Conservation (phyloP, 2,329 filamentous ascomycete genomes). For the Stagonosporopsis chrysanthemi region DNA sequence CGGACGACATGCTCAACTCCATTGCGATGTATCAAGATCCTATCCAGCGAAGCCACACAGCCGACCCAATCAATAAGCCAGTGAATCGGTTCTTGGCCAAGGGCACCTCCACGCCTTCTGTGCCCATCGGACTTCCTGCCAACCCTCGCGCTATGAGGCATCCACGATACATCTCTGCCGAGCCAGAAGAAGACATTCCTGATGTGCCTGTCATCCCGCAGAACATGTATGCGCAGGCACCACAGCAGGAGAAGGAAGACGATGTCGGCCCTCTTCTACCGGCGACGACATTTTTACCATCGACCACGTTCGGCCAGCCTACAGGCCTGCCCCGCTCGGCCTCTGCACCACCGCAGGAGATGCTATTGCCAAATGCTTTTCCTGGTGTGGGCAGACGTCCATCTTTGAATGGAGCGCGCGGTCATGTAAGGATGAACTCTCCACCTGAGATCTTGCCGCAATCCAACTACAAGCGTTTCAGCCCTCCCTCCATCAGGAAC, state of each 20-base stretch:
- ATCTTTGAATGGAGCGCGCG: constrained; percentile 46
- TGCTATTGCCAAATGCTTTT: constrained; percentile 35
- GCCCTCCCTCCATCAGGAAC: constrained; percentile 53
- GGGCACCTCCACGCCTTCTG: constrained; percentile 58
- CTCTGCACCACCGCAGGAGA: constrained; percentile 58
- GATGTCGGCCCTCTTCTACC: constrained; percentile 57
- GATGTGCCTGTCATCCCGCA: constrained; percentile 66
- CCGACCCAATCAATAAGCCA: constrained; percentile 61
- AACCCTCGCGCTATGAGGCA: constrained; percentile 92
- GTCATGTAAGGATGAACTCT: constrained; percentile 54
- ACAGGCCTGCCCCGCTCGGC: constrained; percentile 51
- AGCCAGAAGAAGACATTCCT: constrained; percentile 59
- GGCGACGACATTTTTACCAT: constrained; percentile 56
- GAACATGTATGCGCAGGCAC: constrained; percentile 29
- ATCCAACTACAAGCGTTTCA: constrained; percentile 49
- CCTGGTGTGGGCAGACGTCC: constrained; percentile 43
- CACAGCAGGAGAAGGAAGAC: constrained; percentile 46
- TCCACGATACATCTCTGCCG: constrained; percentile 70
- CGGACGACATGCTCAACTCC: constrained; percentile 52
- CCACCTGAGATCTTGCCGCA: constrained; percentile 47
- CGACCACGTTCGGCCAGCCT: constrained; percentile 56
- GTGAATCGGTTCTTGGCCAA: constrained; percentile 41
- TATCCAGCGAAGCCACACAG: constrained; percentile 68
- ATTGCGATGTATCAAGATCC: constrained; percentile 46
- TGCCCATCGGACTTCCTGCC: constrained; percentile 79